phyloP scores from a whole-genome alignment of 345 rosid genomes.

The Trapa incisa region DNA sequence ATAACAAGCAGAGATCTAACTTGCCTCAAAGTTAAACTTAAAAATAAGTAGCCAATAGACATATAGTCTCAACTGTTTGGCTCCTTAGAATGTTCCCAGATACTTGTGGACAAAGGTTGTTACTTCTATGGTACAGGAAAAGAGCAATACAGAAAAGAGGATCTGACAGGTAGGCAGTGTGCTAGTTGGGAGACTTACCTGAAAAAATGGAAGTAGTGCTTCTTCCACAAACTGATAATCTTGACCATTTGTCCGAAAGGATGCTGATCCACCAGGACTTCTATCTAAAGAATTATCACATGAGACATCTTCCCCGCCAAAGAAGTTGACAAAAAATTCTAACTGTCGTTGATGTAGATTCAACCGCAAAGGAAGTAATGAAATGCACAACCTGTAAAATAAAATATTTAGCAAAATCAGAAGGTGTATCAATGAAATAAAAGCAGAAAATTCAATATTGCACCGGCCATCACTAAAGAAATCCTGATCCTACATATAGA shows the following conservation, averaged over 20 bases:
- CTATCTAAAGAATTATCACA: constrained; percentile 30
- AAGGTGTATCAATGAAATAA: background rate
- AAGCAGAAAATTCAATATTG: background rate
- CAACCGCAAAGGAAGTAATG: constrained; percentile 66
- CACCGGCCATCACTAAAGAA: background rate
- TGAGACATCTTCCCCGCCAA: constrained; percentile 42
- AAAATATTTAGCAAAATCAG: background rate
- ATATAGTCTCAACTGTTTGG: background rate
- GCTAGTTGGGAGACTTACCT: constrained; percentile 33
- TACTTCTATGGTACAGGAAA: background rate
- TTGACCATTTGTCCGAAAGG: constrained; percentile 13
- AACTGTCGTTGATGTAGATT: constrained; percentile 94
- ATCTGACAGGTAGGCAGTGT: background rate
- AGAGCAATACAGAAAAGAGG: background rate
- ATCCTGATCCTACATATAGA: background rate
- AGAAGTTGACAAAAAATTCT: constrained; percentile 75
- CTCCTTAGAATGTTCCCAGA: background rate
- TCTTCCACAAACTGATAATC: constrained; percentile 41
- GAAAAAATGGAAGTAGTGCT: constrained; percentile 94
- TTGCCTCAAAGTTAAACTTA: background rate
- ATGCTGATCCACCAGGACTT: constrained; percentile 27
- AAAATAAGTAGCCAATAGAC: background rate
- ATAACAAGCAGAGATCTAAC: background rate
- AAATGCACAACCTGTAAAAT: constrained; percentile 46
- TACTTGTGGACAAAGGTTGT: background rate